phyloP scores from a whole-genome alignment of 495 filamentous ascomycete species.

The Hypoxylon intermedium region DNA sequence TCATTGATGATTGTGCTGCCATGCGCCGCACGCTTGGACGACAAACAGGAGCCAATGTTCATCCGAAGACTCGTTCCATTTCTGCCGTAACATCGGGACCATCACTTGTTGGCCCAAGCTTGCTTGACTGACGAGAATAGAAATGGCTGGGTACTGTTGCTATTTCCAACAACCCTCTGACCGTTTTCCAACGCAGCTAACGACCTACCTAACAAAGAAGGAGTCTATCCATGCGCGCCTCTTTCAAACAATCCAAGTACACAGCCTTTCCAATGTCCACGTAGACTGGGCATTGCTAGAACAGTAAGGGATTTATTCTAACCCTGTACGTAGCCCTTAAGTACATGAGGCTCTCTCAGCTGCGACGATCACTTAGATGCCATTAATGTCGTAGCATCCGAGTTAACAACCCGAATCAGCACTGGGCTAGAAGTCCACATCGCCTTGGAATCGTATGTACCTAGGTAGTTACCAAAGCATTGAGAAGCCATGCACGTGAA shows the following conservation, averaged over 20 bases:
- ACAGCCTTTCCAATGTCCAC: not conserved
- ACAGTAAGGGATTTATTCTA: slow-evolving; percentile 1
- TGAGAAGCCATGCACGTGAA: slow-evolving; percentile 19
- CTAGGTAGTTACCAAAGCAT: not conserved
- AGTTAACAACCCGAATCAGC: not conserved
- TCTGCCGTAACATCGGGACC: not conserved
- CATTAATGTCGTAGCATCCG: too few relatives aligned
- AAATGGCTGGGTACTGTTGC: slow-evolving; percentile 12
- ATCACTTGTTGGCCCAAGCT: not conserved
- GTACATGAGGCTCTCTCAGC: slow-evolving; percentile 10
- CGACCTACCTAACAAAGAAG: not conserved
- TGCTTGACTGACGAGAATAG: slow-evolving; percentile 20
- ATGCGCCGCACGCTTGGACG: not conserved
- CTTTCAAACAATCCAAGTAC: slow-evolving; percentile 2
- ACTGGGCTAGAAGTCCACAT: not conserved
- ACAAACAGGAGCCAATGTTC: not conserved
- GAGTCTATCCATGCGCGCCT: not conserved
- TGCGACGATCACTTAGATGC: not conserved
- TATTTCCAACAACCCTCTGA: slow-evolving; percentile 7
- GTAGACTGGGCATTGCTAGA: not conserved
- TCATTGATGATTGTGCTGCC: too few relatives aligned
- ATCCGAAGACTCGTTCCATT: not conserved
- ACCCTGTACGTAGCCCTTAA: not conserved
- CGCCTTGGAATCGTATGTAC: too few relatives aligned
- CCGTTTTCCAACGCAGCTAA: not conserved